phyloP scores from a whole-genome alignment of 352 stramenopile genomes.

The Globisporangium canariense region DNA sequence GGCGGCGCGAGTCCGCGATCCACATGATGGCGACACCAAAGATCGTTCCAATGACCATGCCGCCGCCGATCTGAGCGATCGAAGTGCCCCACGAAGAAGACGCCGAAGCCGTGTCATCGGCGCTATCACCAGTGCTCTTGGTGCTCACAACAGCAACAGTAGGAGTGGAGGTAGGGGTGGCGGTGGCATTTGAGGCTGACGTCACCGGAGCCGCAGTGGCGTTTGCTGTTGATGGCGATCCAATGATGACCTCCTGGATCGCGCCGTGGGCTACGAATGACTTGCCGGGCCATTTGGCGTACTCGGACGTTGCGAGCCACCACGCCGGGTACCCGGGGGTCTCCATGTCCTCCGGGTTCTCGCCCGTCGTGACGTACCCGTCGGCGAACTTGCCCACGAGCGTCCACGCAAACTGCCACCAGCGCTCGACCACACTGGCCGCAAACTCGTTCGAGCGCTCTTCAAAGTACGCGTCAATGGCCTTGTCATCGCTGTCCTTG shows the following conservation, averaged over 20 bases:
- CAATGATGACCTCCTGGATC: constrained; percentile 18
- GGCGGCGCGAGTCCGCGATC: constrained; percentile 28
- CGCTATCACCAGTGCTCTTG: background rate
- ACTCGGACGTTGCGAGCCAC: constrained; percentile 42
- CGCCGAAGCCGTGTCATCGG: background rate
- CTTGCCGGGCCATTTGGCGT: constrained; percentile 42
- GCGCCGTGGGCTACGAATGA: constrained; percentile 27
- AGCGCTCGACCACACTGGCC: constrained; percentile 32
- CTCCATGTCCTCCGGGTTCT: constrained; percentile 36
- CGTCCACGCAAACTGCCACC: constrained; percentile 56
- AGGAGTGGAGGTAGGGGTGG: background rate
- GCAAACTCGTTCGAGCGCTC: constrained; percentile 41
- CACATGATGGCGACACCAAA: constrained; percentile 30
- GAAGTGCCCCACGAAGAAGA: background rate
- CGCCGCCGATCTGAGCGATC: constrained; percentile 21
- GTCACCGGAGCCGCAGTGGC: constrained; percentile 5
- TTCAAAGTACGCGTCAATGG: constrained; percentile 28
- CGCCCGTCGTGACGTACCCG: constrained; percentile 54
- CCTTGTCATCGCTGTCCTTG: background rate
- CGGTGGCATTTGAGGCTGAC: background rate
- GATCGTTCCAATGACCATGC: constrained; percentile 27
- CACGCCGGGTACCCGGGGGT: constrained; percentile 45
- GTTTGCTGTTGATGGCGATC: background rate
- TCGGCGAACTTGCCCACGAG: constrained; percentile 51
- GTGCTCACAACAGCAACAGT: background rate